These are phyloP conservation scores for Colletotrichum tanaceti DNA, from an alignment of 2,329 filamentous ascomycete species.

Conservation along the genomic window DNA sequence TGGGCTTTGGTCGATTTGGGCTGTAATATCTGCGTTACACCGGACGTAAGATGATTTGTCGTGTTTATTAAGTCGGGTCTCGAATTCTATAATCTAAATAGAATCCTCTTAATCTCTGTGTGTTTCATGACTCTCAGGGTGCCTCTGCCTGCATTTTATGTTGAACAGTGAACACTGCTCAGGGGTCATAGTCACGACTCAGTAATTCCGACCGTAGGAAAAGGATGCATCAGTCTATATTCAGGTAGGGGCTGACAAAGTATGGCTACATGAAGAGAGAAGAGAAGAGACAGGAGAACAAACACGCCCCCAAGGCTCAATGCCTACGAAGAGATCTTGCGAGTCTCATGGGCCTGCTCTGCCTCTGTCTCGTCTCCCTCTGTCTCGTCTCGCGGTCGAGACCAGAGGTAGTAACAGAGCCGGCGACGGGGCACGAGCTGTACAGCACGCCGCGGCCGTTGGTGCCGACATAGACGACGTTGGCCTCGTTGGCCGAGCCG, in stretches of 20 bases:
- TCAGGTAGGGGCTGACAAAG: neutral
- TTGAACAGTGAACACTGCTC: too few relatives aligned
- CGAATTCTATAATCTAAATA: too few relatives aligned
- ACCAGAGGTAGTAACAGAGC: neutral
- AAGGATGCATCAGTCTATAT: neutral
- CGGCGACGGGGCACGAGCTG: constrained; percentile 28
- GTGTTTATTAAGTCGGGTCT: too few relatives aligned
- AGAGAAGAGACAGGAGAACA: neutral
- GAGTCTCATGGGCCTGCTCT: constrained; percentile 17
- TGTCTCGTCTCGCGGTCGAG: neutral
- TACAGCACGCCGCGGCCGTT: constrained; percentile 61
- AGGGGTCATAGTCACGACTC: too few relatives aligned
- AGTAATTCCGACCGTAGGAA: too few relatives aligned
- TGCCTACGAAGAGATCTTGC: constrained; percentile 11
- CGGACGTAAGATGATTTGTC: too few relatives aligned
- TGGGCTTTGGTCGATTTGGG: too few relatives aligned
- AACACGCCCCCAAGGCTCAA: neutral
- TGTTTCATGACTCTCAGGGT: too few relatives aligned
- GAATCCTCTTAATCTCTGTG: too few relatives aligned
- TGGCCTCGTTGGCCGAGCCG: constrained; percentile 59
- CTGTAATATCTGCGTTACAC: too few relatives aligned
- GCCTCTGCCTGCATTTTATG: too few relatives aligned
- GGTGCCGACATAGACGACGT: constrained; percentile 62
- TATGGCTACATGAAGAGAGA: constrained; percentile 2
- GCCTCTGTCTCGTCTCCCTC: neutral